These are phyloP conservation scores for Telfairia occidentalis DNA, from an alignment of 331 rosid species.

Conservation along the genomic window DNA sequence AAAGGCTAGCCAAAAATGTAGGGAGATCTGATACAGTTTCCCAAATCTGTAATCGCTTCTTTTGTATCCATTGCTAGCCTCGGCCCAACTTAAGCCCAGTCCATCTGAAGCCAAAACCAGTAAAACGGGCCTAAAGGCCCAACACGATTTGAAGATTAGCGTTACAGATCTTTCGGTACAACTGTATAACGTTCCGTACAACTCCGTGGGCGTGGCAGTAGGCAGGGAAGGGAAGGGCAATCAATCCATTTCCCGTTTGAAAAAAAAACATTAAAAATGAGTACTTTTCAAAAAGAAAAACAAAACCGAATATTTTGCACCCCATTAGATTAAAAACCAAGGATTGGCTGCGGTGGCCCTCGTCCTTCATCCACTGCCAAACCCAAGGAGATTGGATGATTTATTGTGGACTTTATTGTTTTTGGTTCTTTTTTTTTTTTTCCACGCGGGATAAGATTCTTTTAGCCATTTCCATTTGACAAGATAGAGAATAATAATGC, in stretches of 20 bases:
- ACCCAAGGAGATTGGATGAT: background rate
- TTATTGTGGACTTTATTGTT: background rate
- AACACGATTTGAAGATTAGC: background rate
- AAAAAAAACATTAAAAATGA: background rate
- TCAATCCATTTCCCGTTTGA: background rate
- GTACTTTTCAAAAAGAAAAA: background rate
- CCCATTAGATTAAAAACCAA: background rate
- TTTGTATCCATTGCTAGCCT: background rate
- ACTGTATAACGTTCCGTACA: background rate
- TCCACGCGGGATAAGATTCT: background rate
- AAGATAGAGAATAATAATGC: conserved; percentile 2
- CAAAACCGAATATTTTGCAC: background rate
- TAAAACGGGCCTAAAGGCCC: background rate
- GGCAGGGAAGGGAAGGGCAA: background rate
- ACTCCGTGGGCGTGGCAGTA: background rate
- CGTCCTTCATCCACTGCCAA: background rate
- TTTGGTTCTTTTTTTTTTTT: background rate
- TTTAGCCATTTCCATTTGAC: background rate
- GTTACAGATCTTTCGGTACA: no score
- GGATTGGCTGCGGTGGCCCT: background rate
- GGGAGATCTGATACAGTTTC: no score
- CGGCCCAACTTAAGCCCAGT: background rate
- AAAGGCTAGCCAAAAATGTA: no score
- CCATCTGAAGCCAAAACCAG: background rate
- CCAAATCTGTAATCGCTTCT: no score